A percentile compares a stretch with the other conserved stretches of the same genome.
Conservation (phyloP, 306 rosid genomes). For the Alnus rubra region DNA sequence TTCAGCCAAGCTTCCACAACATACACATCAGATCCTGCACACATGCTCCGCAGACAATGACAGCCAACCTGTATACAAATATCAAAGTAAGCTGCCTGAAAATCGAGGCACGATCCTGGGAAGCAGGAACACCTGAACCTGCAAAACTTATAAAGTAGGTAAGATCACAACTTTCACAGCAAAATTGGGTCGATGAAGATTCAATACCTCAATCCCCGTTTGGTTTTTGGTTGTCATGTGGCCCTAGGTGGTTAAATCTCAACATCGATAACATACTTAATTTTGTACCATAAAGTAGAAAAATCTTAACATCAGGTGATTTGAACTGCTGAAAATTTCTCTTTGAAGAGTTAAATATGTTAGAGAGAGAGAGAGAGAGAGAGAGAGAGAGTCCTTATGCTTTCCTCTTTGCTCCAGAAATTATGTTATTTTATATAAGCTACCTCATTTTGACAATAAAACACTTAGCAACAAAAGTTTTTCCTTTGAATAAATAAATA, state of each 20-base stretch:
- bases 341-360: not conserved
- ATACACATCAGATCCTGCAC: conserved; percentile 25
- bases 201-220: not conserved
- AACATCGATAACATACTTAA: not conserved
- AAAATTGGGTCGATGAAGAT: not conserved
- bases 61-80: conserved; percentile 46
- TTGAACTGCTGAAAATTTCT: not conserved
- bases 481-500: not conserved
- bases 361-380: too few species aligned
- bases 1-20: conserved; percentile 24
- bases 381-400: not conserved
- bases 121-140: conserved; percentile 41
- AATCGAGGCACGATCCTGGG: conserved; percentile 26
- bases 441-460: not conserved
- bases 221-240: not conserved
- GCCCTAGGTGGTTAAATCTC: not conserved
- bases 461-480: not conserved
- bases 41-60: conserved; percentile 28
- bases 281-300: not conserved
- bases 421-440: not conserved
- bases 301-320: not conserved
- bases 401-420: not conserved
- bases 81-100: conserved; percentile 34
- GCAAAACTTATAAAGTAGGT: conserved; percentile 38
- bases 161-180: conserved; percentile 31